Evolutionary conservation across 257 asterid genomes (phyloP), one percentile per base, ranked within the genome.

Genomic region (Osmanthus fragrans): DNA sequence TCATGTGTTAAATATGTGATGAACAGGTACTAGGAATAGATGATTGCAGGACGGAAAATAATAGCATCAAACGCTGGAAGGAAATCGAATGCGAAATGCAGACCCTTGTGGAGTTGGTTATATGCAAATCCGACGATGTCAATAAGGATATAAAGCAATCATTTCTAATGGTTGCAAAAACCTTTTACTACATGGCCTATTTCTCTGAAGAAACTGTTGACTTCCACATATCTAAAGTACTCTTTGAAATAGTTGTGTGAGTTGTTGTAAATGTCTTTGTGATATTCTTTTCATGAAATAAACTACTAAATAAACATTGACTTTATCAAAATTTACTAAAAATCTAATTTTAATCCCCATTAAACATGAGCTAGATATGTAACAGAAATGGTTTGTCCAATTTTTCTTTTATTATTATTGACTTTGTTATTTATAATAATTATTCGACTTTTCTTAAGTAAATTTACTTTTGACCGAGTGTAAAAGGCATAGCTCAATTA

Each of bases 101-200:
- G 40, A 39, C 15, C 10, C 64, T 86, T 23, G 80, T 76, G 73
- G 74, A 84, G 8, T 29, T 82, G 15, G 90, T 86, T 3, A 40
- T 86, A 1, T 73, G 63, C 54, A 58, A 63, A 54, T 78, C 82
- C 9, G 80, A 4, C 18, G 83, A 72, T 49, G 40, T 83, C 47
- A 27, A 76, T 60, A 51, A 58, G 68, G 72, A 78, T 47, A 74
- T 74, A 36, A 87, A 82, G 83, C 88, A 87, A 78, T 73, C 87
- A 76, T 87, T 87, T 80, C 39, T 87, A 6, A 64, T 65, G 5
- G 85, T 87, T 30, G 87, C 84, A 8, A 84, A 80, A 78, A 73
- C 86, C 0, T 87, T 49, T 40, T 87, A 82, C 58, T 87, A 84
- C 42, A 37, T 58, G 4, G 81, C 87, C 25, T 78, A 76, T 33